Conservation (phyloP, 2,329 filamentous ascomycete species). For the Teratosphaeria destructans region DNA sequence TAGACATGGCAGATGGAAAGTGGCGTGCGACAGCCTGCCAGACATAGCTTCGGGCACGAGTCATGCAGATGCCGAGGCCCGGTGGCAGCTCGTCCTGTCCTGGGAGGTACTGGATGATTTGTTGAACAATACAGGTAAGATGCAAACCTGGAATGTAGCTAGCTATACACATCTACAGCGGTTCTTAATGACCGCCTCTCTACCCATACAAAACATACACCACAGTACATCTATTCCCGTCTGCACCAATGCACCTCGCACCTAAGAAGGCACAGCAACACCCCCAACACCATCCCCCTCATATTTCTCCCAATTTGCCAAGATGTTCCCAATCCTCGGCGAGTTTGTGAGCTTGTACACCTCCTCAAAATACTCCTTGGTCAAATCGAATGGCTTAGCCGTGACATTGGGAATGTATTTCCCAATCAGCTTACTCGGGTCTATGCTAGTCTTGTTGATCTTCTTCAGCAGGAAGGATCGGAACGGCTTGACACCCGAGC, state of each 20-base stretch:
- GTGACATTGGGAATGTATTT: conserved; percentile 99
- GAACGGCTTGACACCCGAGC: conserved; percentile 98
- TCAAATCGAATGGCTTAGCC: conserved; percentile 86
- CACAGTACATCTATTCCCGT: background rate
- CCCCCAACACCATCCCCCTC: conserved; percentile 27
- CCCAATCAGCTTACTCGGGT: conserved; percentile 89
- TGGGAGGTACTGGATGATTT: background rate
- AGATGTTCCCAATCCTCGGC: conserved; percentile 61
- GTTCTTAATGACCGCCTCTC: background rate
- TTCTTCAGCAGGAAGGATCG: conserved; percentile 97
- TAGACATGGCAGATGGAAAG: background rate
- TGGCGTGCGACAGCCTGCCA: background rate
- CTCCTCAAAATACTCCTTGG: conserved; percentile 98
- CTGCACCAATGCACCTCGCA: conserved; percentile 7
- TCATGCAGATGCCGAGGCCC: conserved; percentile 1
- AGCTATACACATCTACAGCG: background rate
- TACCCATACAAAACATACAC: background rate
- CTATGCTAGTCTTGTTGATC: conserved; percentile 98
- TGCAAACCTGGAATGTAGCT: too few relatives aligned
- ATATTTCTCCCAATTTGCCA: conserved; percentile 62
- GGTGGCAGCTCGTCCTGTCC: background rate
- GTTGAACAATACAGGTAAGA: background rate
- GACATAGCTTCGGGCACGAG: background rate
- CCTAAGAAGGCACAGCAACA: conserved; percentile 17
- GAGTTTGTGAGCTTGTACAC: conserved; percentile 89